A percentile compares a stretch with the other conserved stretches of the same genome.
phyloP scores from a whole-genome alignment of 2,329 filamentous ascomycete genomes.

The Colletotrichum sansevieriae region DNA sequence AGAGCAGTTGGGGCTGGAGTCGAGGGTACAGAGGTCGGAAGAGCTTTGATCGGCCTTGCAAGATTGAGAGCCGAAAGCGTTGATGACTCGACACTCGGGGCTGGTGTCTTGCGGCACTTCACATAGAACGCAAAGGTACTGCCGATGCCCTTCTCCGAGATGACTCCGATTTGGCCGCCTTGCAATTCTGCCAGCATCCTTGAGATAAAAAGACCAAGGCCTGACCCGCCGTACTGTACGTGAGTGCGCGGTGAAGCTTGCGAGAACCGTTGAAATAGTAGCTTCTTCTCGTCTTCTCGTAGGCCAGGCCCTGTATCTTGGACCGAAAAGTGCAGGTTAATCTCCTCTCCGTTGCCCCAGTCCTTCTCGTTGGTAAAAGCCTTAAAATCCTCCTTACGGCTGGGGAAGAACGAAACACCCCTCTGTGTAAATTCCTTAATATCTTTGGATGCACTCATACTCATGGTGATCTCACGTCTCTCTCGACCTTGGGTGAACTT shows the following conservation, averaged over 20 bases:
- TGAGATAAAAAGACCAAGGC: conserved; percentile 81
- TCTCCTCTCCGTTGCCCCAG: conserved; percentile 78
- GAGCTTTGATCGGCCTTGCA: conserved; percentile 44
- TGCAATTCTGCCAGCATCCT: conserved; percentile 81
- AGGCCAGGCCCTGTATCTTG: conserved; percentile 79
- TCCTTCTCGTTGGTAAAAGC: conserved; percentile 68
- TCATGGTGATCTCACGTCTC: conserved; percentile 71
- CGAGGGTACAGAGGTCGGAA: conserved; percentile 29
- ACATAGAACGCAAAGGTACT: conserved; percentile 85
- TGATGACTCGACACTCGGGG: conserved; percentile 55
- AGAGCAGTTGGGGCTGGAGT: conserved; percentile 27
- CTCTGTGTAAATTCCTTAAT: conserved; percentile 56
- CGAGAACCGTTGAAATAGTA: conserved; percentile 77
- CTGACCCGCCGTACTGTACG: conserved; percentile 79
- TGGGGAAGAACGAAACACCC: conserved; percentile 62
- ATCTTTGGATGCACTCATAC: conserved; percentile 72
- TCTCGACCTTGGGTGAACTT: conserved; percentile 74
- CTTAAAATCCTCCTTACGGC: conserved; percentile 55
- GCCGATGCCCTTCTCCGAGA: conserved; percentile 74
- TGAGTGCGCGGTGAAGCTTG: conserved; percentile 78
- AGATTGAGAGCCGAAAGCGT: conserved; percentile 53
- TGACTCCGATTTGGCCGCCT: conserved; percentile 82
- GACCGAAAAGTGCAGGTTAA: conserved; percentile 80
- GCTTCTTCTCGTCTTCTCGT: conserved; percentile 73
- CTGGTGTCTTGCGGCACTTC: conserved; percentile 70